Conservation (phyloP, 441 rosid genomes). For the Populus trichocarpa region DNA sequence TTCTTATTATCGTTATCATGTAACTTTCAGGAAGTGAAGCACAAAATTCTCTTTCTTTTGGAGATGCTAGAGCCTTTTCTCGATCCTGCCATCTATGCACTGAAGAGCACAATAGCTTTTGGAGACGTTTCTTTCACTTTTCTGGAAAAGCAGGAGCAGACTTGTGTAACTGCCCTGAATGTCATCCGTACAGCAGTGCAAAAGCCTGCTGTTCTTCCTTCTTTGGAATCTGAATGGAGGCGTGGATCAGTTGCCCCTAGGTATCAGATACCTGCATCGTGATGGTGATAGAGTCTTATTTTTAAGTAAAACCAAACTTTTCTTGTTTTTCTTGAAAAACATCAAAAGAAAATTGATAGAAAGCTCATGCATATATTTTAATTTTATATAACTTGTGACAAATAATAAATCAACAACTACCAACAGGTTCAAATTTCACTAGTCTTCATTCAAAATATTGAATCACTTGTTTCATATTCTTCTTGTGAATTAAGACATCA, state of each 20-base stretch:
- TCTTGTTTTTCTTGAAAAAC: neutral
- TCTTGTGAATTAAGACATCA: neutral
- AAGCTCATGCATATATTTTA: neutral
- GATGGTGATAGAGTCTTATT: constrained; percentile 7
- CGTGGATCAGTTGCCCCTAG: constrained; percentile 82
- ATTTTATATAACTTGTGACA: neutral
- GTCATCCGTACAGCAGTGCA: constrained; percentile 68
- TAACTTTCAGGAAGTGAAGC: constrained; percentile 71
- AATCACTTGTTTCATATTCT: constrained; percentile 4
- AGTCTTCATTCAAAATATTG: neutral
- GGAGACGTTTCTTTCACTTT: constrained; percentile 54
- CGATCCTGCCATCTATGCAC: constrained; percentile 60
- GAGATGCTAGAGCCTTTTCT: constrained; percentile 90
- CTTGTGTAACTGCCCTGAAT: constrained; percentile 57
- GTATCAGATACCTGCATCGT: constrained; percentile 33
- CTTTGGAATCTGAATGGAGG: constrained; percentile 82
- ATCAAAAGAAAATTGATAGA: neutral
- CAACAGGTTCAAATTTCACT: neutral
- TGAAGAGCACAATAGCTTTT: constrained; percentile 57
- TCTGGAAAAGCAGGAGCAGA: constrained; percentile 57
- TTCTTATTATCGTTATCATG: constrained; percentile 6
- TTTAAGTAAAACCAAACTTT: constrained; percentile 1
- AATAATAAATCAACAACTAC: neutral
- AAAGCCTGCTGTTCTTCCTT: constrained; percentile 80
- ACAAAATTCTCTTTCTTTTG: constrained; percentile 74